Evolutionary conservation across 495 filamentous ascomycete species (phyloP).

Genomic region (Penicillium roqueforti): DNA sequence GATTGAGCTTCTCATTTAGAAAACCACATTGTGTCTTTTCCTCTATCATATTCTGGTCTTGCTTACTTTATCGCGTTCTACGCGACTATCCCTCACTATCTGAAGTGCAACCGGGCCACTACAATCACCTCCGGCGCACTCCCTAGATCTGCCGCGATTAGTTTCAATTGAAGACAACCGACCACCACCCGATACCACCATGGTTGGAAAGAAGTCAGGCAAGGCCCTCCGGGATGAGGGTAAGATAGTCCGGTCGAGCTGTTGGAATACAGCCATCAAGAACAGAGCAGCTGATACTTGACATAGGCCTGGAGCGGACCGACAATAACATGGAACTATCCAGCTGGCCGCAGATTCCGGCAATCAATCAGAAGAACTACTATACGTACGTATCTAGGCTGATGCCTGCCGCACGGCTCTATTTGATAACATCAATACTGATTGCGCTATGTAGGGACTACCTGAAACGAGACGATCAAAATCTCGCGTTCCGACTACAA

Average conservation of each 20-base stretch:
- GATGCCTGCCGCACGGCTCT: not conserved
- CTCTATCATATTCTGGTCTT: not conserved
- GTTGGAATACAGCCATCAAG: not conserved
- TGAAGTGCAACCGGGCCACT: not conserved
- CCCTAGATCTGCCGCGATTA: constrained; percentile 19
- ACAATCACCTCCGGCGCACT: constrained; percentile 10
- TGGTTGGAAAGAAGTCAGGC: constrained; percentile 63
- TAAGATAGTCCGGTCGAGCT: constrained; percentile 19
- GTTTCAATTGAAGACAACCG: constrained; percentile 3
- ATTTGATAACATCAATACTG: constrained; percentile 4
- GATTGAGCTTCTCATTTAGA: constrained; percentile 17
- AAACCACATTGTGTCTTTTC: constrained; percentile 3
- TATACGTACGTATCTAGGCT: constrained; percentile 72
- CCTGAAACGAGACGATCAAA: constrained; percentile 96
- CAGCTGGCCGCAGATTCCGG: constrained; percentile 83
- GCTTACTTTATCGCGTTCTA: not conserved
- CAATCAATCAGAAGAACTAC: constrained; percentile 99
- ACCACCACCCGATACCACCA: constrained; percentile 26
- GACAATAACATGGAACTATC: constrained; percentile 96
- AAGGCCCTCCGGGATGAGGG: constrained; percentile 64
- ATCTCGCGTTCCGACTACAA: constrained; percentile 79
- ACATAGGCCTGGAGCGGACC: constrained; percentile 80
- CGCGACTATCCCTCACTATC: not conserved
- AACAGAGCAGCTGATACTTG: not conserved
- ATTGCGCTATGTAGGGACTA: constrained; percentile 63